Percentiles rank a stretch among this genome's conserved stretches.
Conservation (phyloP, 768 basidiomycete species). For the Boletus rubropictus region DNA sequence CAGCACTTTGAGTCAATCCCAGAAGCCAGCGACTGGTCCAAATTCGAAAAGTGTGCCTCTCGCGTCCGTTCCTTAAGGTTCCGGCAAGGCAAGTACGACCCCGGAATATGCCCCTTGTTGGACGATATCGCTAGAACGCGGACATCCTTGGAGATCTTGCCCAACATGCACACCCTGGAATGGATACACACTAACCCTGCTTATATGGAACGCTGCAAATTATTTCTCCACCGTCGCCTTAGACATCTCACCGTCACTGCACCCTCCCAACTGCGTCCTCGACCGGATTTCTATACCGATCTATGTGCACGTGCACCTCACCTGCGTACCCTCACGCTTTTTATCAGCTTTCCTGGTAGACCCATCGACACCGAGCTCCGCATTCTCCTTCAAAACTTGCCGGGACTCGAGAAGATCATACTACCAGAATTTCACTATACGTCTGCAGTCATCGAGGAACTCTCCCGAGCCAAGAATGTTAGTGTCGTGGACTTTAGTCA, state of each 20-base stretch:
- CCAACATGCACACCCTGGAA: constrained; percentile 46
- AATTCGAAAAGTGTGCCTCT: constrained; percentile 49
- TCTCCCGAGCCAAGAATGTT: constrained; percentile 42
- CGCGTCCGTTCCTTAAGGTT: constrained; percentile 40
- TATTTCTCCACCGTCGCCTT: constrained; percentile 56
- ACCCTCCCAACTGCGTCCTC: constrained; percentile 13
- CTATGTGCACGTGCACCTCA: constrained; percentile 47
- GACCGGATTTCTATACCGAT: constrained; percentile 30
- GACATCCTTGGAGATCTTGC: constrained; percentile 47
- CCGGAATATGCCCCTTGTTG: constrained; percentile 20
- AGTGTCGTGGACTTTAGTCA: constrained; percentile 51
- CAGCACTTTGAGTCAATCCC: constrained; percentile 41
- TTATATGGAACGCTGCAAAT: constrained; percentile 34
- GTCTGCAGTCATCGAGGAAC: constrained; percentile 38
- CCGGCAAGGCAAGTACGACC: constrained; percentile 9
- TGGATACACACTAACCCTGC: constrained; percentile 36
- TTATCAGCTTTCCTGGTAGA: constrained; percentile 36
- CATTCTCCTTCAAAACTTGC: constrained; percentile 36
- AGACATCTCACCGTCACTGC: constrained; percentile 34
- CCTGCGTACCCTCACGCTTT: constrained; percentile 43
- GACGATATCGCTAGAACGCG: constrained; percentile 56
- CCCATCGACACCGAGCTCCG: constrained; percentile 38
- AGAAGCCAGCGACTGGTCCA: constrained; percentile 47
- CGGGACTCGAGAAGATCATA: constrained; percentile 42
- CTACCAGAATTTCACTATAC: constrained; percentile 52